Percentiles rank a stretch among this genome's conserved stretches.
Conservation (phyloP, 805 yeast species). For the Debaryomyces hansenii region DNA sequence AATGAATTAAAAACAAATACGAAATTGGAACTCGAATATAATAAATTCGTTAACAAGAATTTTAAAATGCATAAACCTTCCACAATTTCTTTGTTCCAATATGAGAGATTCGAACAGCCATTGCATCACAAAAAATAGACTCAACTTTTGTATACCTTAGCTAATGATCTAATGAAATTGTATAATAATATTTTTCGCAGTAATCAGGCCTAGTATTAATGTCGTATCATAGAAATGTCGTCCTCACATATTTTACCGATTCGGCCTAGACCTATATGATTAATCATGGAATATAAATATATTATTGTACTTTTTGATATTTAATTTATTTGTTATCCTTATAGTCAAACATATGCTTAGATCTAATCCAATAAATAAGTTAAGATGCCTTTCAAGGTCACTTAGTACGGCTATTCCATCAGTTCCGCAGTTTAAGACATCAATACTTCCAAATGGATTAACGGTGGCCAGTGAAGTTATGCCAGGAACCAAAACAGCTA, state of each 20-base stretch:
- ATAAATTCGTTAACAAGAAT: conserved; percentile 10
- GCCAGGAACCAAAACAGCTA: conserved; percentile 90
- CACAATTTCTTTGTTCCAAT: conserved; percentile 16
- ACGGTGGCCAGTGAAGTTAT: conserved; percentile 89
- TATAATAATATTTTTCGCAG: neutral
- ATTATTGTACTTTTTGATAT: neutral
- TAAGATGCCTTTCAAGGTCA: conserved; percentile 1
- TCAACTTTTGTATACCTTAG: neutral
- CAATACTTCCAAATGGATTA: conserved; percentile 84
- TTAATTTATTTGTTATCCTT: neutral
- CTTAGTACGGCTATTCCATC: conserved; percentile 10
- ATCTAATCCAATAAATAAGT: neutral
- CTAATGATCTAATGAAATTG: too few relatives aligned
- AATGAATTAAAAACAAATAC: neutral
- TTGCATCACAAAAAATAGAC: conserved; percentile 9
- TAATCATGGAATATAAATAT: conserved; percentile 1
- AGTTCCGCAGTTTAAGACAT: conserved; percentile 46
- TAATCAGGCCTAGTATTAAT: neutral
- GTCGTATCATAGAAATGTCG: neutral
- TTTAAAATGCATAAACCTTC: conserved; percentile 15
- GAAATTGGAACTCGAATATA: conserved; percentile 4
- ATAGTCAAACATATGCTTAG: neutral
- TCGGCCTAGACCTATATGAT: neutral
- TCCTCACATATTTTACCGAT: neutral
- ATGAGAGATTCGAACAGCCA: conserved; percentile 15